These are phyloP conservation scores for Cynanchum wilfordii DNA, from an alignment of 257 asterid genomes.

Conservation along the genomic window DNA sequence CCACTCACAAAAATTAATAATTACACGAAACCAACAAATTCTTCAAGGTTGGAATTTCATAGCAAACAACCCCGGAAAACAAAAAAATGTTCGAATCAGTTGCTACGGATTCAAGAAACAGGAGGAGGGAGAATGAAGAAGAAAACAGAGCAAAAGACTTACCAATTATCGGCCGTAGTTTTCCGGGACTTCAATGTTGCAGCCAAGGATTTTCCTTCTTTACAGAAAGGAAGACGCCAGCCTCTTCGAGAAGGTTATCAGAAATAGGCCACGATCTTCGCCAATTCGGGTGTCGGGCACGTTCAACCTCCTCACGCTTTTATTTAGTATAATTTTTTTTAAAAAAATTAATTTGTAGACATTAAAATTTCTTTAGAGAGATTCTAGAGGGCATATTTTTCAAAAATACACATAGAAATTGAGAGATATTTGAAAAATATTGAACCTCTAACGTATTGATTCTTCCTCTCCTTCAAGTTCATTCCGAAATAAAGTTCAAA, in stretches of 20 bases:
- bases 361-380: too few relatives aligned
- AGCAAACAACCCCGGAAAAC: not conserved
- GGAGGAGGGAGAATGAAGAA: not conserved
- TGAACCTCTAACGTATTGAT: too few relatives aligned
- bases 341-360: too few relatives aligned
- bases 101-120: not conserved
- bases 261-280: too few relatives aligned
- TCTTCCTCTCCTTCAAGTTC: too few relatives aligned
- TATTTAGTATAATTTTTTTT: constrained; percentile 9
- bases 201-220: not conserved
- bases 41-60: not conserved
- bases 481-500: too few relatives aligned
- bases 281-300: too few relatives aligned
- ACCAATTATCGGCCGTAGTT: not conserved
- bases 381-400: too few relatives aligned
- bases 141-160: not conserved
- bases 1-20: not conserved
- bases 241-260: not conserved
- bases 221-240: not conserved
- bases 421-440: too few relatives aligned
- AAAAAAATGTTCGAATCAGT: not conserved
- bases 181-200: not conserved
- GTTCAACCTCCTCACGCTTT: too few relatives aligned
- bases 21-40: not conserved
- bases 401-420: too few relatives aligned